Conservation (phyloP, 2,329 filamentous ascomycete genomes). For the Drechslerella stenobrocha region DNA sequence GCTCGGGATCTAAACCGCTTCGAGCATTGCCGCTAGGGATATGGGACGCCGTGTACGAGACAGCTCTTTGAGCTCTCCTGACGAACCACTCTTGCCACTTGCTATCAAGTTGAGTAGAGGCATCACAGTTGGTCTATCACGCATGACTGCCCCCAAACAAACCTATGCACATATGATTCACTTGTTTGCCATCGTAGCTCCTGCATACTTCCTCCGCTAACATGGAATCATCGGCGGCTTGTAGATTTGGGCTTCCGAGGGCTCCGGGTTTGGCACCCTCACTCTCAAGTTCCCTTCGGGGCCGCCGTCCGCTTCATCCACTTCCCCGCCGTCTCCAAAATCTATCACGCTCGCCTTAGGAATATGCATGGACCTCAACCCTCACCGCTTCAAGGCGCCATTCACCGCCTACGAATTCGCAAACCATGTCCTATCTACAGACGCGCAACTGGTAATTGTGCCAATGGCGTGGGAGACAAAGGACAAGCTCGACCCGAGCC, state of each 20-base stretch:
- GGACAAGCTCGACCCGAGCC: constrained; percentile 57
- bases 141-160: no score
- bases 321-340: constrained; percentile 12
- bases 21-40: no score
- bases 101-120: no score
- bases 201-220: constrained; percentile 12
- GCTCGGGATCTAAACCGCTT: no score
- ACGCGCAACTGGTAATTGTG: constrained; percentile 68
- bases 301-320: constrained; percentile 53
- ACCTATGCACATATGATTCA: no score
- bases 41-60: no score
- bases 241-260: constrained; percentile 54
- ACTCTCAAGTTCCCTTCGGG: constrained; percentile 54
- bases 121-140: no score
- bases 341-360: constrained; percentile 33
- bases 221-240: constrained; percentile 13
- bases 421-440: constrained; percentile 62
- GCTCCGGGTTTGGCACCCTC: constrained; percentile 56
- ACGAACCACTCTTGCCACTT: no score
- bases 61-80: no score
- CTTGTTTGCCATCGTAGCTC: neutral
- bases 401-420: constrained; percentile 62
- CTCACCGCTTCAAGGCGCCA: constrained; percentile 60
- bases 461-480: constrained; percentile 77
- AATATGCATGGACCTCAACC: constrained; percentile 62